Conservation (phyloP, 225 moss, liverwort and hornwort genomes). For the Marchantia polymorpha region DNA sequence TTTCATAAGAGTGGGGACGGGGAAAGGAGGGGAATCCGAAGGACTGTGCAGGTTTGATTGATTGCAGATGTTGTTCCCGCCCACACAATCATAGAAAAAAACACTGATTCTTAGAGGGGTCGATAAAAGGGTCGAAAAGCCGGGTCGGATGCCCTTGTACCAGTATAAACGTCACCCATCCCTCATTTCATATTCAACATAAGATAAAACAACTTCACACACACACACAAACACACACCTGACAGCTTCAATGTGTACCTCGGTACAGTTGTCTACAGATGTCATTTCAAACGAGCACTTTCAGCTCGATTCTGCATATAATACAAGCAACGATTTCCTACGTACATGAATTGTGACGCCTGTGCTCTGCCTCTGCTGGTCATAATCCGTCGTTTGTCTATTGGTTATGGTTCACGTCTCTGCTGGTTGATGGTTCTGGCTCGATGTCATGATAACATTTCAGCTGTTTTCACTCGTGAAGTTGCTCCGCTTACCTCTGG, state of each 20-base stretch:
- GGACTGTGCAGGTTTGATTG: background rate
- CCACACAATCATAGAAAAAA: background rate
- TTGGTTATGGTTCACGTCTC: too few relatives aligned
- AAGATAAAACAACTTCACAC: too few relatives aligned
- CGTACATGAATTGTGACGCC: background rate
- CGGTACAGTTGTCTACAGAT: background rate
- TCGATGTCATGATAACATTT: too few relatives aligned
- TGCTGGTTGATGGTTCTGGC: too few relatives aligned
- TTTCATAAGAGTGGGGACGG: background rate
- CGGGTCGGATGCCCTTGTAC: conserved; percentile 3
- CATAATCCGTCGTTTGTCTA: too few relatives aligned
- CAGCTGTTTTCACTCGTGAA: too few relatives aligned
- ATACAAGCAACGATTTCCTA: background rate
- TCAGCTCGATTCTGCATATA: conserved; percentile 11
- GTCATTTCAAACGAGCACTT: background rate
- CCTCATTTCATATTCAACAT: background rate
- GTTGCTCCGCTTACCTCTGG: too few relatives aligned
- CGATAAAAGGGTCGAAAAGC: background rate
- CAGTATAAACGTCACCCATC: background rate
- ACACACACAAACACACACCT: conserved; percentile 2
- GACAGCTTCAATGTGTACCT: background rate
- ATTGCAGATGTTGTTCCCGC: background rate
- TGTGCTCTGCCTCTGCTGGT: too few relatives aligned
- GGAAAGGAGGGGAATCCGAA: background rate
- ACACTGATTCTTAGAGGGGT: conserved; percentile 7